Base-by-base conservation (phyloP, 139 green algal species). In the Nannochloris sp. region DNA sequence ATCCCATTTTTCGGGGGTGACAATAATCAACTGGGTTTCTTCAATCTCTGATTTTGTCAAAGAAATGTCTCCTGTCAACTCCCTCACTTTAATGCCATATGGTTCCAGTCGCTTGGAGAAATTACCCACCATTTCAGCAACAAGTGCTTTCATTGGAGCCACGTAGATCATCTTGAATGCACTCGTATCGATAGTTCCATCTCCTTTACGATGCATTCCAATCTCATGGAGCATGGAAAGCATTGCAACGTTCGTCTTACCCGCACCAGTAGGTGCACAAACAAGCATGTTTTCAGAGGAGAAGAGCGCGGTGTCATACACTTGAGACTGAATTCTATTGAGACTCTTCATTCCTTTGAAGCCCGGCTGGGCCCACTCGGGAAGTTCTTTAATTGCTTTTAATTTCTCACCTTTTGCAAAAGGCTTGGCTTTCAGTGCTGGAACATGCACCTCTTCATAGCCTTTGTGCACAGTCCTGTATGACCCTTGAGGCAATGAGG, bases 161-260 rank as follows among this genome's bases (percentile, higher is more conserved):
- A 99, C 87, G 71, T 99, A 98, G 49, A 99, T 91, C 25, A 97
- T 89, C 77, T 96, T 97, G 84, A 97, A 97, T 3, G 78, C 78
- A 12, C 65, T 51, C 46, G 69, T 85, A 87, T 98, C 86, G 6
- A 98, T 69, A 49, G 62, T 76, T 50, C 88, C 89, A 68, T 97
- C 91, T 16, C 76, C 56, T 2, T 71, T 68, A 33, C 81, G 68
- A 72, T 96, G 83, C 78, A 91, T 70, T 5, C 83, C 83, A 13
- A 91, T 84, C 59, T 95, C 78, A 69, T 97, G 93, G 69, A 98
- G 69, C 37, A 99, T 90, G 36, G 82, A 82, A 51, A 98, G 83
- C 93, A 99, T 91, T 31, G 93, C 92, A 5, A 97, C 89, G 68
- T 99, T 99, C 64, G 93, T 99, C 81, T 99, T 99, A 53, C 93